Evolutionary conservation across 2,329 filamentous ascomycete species (phyloP).

Genomic region (Aspergillus neotritici): DNA sequence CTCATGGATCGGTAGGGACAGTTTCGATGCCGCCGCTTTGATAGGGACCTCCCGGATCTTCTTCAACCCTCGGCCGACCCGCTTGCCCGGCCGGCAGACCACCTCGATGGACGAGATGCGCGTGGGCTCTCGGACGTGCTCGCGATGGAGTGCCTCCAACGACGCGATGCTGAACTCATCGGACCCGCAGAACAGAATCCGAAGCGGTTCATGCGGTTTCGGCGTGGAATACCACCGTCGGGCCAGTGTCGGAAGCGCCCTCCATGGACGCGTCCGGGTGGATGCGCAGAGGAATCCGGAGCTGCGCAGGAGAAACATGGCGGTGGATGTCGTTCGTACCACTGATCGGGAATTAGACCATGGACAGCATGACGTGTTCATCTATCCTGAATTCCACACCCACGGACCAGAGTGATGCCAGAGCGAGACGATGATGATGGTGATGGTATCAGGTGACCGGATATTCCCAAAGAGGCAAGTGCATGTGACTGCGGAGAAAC

Average conservation of each 20-base stretch:
- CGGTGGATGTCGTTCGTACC: background rate
- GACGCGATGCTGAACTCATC: constrained; percentile 83
- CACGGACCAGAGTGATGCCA: too few relatives aligned
- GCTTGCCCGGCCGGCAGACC: constrained; percentile 72
- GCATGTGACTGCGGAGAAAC: too few relatives aligned
- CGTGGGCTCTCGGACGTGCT: constrained; percentile 48
- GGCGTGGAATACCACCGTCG: constrained; percentile 13
- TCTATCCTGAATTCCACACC: too few relatives aligned
- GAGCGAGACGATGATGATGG: too few relatives aligned
- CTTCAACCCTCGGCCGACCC: constrained; percentile 69
- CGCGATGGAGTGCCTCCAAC: constrained; percentile 61
- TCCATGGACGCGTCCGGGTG: constrained; percentile 9
- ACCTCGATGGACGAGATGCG: constrained; percentile 76
- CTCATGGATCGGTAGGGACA: constrained; percentile 65
- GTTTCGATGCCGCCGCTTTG: constrained; percentile 56
- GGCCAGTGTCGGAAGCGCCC: constrained; percentile 16
- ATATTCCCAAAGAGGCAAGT: background rate
- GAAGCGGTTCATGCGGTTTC: constrained; percentile 53
- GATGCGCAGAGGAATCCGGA: constrained; percentile 20
- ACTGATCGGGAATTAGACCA: too few relatives aligned
- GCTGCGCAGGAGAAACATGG: constrained; percentile 23
- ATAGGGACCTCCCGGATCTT: constrained; percentile 67
- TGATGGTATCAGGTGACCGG: too few relatives aligned
- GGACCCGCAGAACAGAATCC: constrained; percentile 90
- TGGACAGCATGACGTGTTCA: too few relatives aligned